A percentile compares a stretch with the other conserved stretches of the same genome.
phyloP scores from a whole-genome alignment of 345 rosid genomes.

The Alliaria petiolata region DNA sequence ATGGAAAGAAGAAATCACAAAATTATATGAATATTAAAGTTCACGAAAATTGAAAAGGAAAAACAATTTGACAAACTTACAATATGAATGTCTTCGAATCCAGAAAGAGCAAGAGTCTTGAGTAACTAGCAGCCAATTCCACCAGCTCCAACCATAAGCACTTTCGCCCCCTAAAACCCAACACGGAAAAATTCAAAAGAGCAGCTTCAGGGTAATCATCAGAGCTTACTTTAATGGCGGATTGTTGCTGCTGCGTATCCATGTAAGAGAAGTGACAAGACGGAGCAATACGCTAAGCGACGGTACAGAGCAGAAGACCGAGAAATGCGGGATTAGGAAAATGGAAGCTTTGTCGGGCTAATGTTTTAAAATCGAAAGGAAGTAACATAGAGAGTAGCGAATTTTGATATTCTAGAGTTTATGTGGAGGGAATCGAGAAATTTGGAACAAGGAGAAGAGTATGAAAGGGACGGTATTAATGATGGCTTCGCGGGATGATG shows the following conservation, averaged over 20 bases:
- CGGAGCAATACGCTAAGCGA: neutral
- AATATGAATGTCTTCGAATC: slow-evolving; percentile 87
- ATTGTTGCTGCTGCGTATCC: slow-evolving; percentile 47
- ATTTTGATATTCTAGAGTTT: slow-evolving; percentile 29
- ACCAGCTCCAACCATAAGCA: slow-evolving; percentile 99
- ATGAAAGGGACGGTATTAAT: too few species aligned
- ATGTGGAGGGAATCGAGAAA: slow-evolving; percentile 21
- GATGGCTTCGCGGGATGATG: too few species aligned
- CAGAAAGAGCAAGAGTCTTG: slow-evolving; percentile 92
- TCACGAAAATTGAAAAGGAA: neutral
- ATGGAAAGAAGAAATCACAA: neutral
- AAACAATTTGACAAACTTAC: slow-evolving; percentile 42
- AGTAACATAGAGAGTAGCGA: neutral
- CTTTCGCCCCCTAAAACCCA: slow-evolving; percentile 73
- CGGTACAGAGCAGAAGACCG: slow-evolving; percentile 17
- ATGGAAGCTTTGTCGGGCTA: neutral
- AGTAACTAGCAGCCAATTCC: slow-evolving; percentile 99
- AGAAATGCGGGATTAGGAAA: neutral
- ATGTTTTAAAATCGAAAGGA: neutral
- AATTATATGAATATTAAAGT: neutral
- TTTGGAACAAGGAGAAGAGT: neutral
- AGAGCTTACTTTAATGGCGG: slow-evolving; percentile 54
- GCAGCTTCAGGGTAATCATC: neutral
- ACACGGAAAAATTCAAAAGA: neutral
- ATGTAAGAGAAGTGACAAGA: slow-evolving; percentile 27